These are phyloP conservation scores for Saraca asoca DNA, from an alignment of 331 rosid species.

Conservation along the genomic window DNA sequence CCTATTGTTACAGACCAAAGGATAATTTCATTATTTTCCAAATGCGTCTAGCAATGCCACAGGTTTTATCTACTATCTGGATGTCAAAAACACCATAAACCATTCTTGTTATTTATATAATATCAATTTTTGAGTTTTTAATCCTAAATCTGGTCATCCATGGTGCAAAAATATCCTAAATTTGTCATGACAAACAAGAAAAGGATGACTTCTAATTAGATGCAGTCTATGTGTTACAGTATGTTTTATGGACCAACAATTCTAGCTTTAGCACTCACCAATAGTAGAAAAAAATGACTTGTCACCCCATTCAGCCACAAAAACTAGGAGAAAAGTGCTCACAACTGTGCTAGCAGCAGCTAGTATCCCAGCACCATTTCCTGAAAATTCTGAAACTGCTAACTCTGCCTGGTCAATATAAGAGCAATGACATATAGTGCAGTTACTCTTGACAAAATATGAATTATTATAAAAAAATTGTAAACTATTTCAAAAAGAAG, in stretches of 20 bases:
- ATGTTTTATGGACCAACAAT: neutral
- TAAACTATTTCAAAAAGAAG: conserved; percentile 23
- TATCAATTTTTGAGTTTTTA: neutral
- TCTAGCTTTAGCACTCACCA: conserved; percentile 56
- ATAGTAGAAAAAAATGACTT: conserved; percentile 96
- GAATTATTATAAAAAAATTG: conserved; percentile 3
- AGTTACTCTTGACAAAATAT: neutral
- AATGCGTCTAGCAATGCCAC: conserved; percentile 13
- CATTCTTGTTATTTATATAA: neutral
- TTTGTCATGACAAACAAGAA: conserved; percentile 21
- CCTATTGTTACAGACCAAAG: neutral
- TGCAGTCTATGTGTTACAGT: neutral
- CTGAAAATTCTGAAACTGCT: conserved; percentile 85
- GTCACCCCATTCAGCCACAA: conserved; percentile 99
- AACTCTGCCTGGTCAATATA: conserved; percentile 83
- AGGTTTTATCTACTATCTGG: neutral
- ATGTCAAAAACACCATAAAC: neutral
- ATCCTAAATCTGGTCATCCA: conserved; percentile 2
- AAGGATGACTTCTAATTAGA: neutral
- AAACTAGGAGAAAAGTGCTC: conserved; percentile 81
- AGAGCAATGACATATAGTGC: conserved; percentile 34
- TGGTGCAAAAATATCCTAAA: neutral
- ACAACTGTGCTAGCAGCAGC: conserved; percentile 76
- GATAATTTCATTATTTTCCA: conserved; percentile 10
- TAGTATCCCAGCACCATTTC: conserved; percentile 84